Percentiles rank a stretch among this genome's conserved stretches.
Evolutionary conservation across 2,329 filamentous ascomycete genomes (phyloP).

Genomic region (Aureobasidium vineae): DNA sequence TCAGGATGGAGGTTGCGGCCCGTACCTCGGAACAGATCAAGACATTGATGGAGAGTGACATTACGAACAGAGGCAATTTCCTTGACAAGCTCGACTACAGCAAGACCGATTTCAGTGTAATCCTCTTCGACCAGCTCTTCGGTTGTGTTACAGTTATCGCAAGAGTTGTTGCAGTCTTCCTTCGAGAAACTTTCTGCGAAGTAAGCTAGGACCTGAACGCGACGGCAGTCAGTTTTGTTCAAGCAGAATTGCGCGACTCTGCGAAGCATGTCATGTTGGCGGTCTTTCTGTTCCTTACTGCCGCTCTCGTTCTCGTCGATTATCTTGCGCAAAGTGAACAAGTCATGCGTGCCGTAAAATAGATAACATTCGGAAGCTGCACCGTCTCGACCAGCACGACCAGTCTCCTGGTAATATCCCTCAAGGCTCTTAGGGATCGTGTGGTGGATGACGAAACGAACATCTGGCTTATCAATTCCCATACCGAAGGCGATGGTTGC

Average conservation of each 20-base stretch:
- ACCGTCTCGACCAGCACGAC: background rate
- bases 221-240: slow-evolving; percentile 81
- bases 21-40: slow-evolving; percentile 77
- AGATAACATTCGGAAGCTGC: background rate
- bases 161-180: slow-evolving; percentile 68
- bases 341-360: slow-evolving; percentile 72
- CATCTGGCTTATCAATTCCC: background rate
- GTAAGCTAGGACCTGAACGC: slow-evolving; percentile 86
- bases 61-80: slow-evolving; percentile 50
- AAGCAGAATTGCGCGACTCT: slow-evolving; percentile 86
- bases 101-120: slow-evolving; percentile 70
- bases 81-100: slow-evolving; percentile 67
- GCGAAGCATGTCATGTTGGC: slow-evolving; percentile 80
- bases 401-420: background rate
- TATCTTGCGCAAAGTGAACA: slow-evolving; percentile 70
- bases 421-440: background rate
- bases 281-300: slow-evolving; percentile 74
- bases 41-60: slow-evolving; percentile 74
- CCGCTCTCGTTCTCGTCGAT: slow-evolving; percentile 74
- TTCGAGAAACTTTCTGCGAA: slow-evolving; percentile 82
- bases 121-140: slow-evolving; percentile 70
- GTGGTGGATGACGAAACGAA: background rate
- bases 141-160: slow-evolving; percentile 84
- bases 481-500: background rate
- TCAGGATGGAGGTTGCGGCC: slow-evolving; percentile 58